Percentiles rank a stretch among this genome's conserved stretches.
Evolutionary conservation across 768 basidiomycete genomes (phyloP).

Genomic region (Boletus patriciae): DNA sequence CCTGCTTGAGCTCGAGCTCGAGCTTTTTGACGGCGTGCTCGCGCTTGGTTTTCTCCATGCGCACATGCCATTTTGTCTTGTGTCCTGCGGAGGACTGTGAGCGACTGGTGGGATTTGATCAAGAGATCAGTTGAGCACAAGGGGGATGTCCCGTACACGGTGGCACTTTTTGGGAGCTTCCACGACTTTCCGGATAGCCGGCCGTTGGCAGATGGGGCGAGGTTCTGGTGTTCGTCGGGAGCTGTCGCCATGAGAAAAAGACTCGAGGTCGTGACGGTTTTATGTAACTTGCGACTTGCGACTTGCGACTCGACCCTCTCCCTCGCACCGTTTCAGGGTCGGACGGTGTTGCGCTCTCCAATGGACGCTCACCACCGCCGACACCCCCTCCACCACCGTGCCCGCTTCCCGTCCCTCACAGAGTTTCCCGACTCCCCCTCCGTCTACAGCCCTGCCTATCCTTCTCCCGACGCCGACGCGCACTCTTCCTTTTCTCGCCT

Average conservation of each 20-base stretch:
- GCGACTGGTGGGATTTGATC: slow-evolving; percentile 44
- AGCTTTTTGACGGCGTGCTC: slow-evolving; percentile 72
- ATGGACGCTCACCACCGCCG: slow-evolving; percentile 50
- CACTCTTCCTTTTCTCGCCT: slow-evolving; percentile 36
- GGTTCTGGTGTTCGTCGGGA: slow-evolving; percentile 24
- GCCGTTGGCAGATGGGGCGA: slow-evolving; percentile 63
- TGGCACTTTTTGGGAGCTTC: slow-evolving; percentile 53
- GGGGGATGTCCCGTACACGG: slow-evolving; percentile 41
- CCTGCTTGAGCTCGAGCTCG: slow-evolving; percentile 69
- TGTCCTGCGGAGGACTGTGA: slow-evolving; percentile 64
- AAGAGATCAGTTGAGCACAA: slow-evolving; percentile 1
- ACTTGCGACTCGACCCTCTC: too few species aligned
- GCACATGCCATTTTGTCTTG: slow-evolving; percentile 68
- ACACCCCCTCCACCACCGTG: slow-evolving; percentile 40
- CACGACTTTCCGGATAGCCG: slow-evolving; percentile 71
- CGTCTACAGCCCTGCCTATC: slow-evolving; percentile 60
- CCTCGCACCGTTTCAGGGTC: too few species aligned
- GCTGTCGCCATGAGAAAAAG: slow-evolving; percentile 22
- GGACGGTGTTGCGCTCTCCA: slow-evolving; percentile 28
- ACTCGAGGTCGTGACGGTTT: slow-evolving; percentile 4
- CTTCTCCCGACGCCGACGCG: slow-evolving; percentile 48
- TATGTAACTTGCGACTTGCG: slow-evolving; percentile 27
- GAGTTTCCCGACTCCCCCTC: slow-evolving; percentile 69
- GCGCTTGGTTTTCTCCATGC: slow-evolving; percentile 68
- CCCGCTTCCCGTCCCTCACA: slow-evolving; percentile 54